Evolutionary conservation across 192 early-diverging fungal species (phyloP).

Genomic region (Diversispora epigaea): DNA sequence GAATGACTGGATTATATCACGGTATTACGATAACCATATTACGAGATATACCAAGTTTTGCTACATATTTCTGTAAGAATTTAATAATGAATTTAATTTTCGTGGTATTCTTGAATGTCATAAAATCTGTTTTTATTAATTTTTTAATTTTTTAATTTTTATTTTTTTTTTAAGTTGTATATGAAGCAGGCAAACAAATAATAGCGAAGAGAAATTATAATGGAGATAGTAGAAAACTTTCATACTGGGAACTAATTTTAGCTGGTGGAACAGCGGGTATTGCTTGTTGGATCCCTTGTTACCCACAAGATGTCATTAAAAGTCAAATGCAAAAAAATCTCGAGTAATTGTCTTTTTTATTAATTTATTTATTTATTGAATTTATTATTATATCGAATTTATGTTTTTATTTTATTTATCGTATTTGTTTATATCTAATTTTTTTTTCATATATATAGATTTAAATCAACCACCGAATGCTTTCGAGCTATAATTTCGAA

Average conservation of each 20-base stretch:
- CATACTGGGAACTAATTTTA: conserved; percentile 75
- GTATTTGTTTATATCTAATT: not conserved
- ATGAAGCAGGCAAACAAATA: conserved; percentile 77
- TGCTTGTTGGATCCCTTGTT: conserved; percentile 81
- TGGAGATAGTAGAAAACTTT: conserved; percentile 63
- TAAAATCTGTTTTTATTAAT: not conserved
- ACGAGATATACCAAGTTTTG: conserved; percentile 90
- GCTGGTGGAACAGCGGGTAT: conserved; percentile 95
- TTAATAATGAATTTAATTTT: not conserved
- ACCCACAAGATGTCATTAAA: conserved; percentile 87
- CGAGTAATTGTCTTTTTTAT: conserved; percentile 28
- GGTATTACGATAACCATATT: conserved; percentile 89
- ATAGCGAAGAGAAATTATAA: conserved; percentile 57
- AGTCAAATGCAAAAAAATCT: conserved; percentile 71
- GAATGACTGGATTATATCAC: conserved; percentile 78
- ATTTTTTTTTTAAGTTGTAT: conserved; percentile 53
- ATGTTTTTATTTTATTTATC: not conserved
- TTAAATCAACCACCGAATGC: conserved; percentile 38
- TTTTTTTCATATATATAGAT: conserved; percentile 17
- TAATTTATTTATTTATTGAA: not conserved
- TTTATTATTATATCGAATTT: not conserved
- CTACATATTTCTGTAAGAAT: conserved; percentile 81
- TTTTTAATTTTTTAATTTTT: not conserved
- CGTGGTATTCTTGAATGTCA: not conserved
- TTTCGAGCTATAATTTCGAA: conserved; percentile 52